Evolutionary conservation across 2,329 filamentous ascomycete genomes (phyloP), one percentile per base, ranked within the genome.

Genomic region (Orbilia oligospora): DNA sequence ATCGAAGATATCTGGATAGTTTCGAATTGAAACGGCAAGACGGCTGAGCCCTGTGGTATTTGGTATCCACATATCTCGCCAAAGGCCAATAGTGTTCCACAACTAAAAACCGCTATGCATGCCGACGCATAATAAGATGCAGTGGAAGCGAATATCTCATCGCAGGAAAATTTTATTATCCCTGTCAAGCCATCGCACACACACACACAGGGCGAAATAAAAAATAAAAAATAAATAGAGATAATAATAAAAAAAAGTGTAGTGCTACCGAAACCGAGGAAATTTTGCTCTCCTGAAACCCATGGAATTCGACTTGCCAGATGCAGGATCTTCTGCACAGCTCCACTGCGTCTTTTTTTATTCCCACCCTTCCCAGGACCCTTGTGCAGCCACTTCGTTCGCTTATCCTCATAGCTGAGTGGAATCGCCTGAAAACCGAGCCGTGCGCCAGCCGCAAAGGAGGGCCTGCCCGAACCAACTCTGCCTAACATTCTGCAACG

Each of bases 401-500:
- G 72, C 72, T 76, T 76, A 76, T 70, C 49, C 38, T 58, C 66
- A 66, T 70, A 66, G 49, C 66, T 76, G 72, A 76, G 56, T 76
- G 72, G 72, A 76, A 76, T 76, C 72, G 72, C 66, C 66, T 66
- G 72, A 70, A 65, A 63, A 70, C 72, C 72, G 66, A 76, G 72
- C 72, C 72, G 72, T 76, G 72, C 72, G 66, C 72, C 66, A 66
- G 66, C 72, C 72, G 66, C 66, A 70, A 30, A 58, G 66, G 38
- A 76, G 58, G 55, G 66, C 56, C 65, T 76, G 71, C 65, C 71
- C 71, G 33, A 55, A 56, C 55, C 65, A 63, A 44, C 51, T 58
- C 36, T 38, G 1, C 53, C 65, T 58, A 71, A 71, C 72, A 71
- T 70, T 53, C 72, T 66, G 72, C 66, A 66, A 71, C 66, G 49